Percentiles rank a stretch among this genome's conserved stretches.
These are phyloP conservation scores for Tulasnella sp. DNA, from an alignment of 768 basidiomycete genomes.

Conservation along the genomic window DNA sequence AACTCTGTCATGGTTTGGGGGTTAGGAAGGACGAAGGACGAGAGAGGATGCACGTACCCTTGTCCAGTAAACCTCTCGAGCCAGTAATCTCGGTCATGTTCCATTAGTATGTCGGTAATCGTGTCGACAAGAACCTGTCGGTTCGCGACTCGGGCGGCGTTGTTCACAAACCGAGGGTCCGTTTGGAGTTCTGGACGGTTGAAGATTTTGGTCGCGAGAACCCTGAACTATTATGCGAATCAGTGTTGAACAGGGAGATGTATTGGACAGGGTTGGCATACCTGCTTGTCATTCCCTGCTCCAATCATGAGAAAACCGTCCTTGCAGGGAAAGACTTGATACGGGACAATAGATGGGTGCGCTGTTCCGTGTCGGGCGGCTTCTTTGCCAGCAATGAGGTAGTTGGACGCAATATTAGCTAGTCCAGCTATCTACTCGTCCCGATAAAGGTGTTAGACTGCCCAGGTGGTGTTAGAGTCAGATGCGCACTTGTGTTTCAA, in stretches of 20 bases:
- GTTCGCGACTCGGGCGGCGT: constrained; percentile 63
- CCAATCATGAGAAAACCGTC: constrained; percentile 85
- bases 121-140: constrained; percentile 53
- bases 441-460: background rate
- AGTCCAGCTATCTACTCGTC: constrained; percentile 64
- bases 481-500: constrained; percentile 76
- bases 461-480: background rate
- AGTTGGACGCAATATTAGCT: constrained; percentile 87
- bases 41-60: constrained; percentile 40
- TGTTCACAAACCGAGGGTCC: constrained; percentile 57
- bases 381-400: constrained; percentile 73
- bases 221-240: constrained; percentile 43
- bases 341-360: constrained; percentile 88
- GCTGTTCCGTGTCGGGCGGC: constrained; percentile 81
- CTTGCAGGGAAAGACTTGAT: constrained; percentile 42
- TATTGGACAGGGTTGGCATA: constrained; percentile 21
- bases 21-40: constrained; percentile 14
- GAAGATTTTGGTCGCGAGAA: constrained; percentile 53
- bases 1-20: constrained; percentile 34
- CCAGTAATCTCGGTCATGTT: constrained; percentile 59
- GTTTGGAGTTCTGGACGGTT: constrained; percentile 43
- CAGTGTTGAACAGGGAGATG: background rate
- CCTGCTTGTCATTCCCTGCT: constrained; percentile 82
- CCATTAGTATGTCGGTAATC: constrained; percentile 49
- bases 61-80: constrained; percentile 58